Percentiles rank a stretch among this genome's conserved stretches.
phyloP scores from a whole-genome alignment of 345 rosid species.

The Citrus cavaleriei region DNA sequence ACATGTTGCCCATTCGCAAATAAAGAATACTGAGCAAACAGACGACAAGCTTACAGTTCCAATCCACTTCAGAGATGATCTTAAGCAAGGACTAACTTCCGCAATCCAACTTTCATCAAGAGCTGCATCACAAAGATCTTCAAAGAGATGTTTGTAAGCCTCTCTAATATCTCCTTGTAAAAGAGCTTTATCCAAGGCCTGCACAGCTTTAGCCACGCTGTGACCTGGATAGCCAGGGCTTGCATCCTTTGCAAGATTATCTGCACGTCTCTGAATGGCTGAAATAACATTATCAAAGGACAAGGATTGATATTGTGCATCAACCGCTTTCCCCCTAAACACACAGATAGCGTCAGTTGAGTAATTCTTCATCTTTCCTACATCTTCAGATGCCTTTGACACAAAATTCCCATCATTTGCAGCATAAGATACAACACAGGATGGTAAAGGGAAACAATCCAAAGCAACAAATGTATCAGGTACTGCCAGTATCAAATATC shows the following conservation, averaged over 20 bases:
- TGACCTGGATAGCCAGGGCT: constrained; percentile 64
- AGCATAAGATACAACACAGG: constrained; percentile 64
- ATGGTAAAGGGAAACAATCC: constrained; percentile 94
- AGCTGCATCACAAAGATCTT: constrained; percentile 67
- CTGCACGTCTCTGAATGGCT: constrained; percentile 66
- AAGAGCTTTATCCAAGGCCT: constrained; percentile 85
- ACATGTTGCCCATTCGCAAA: constrained; percentile 98
- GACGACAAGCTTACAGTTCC: constrained; percentile 63
- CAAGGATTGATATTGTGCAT: constrained; percentile 67
- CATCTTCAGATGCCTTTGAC: constrained; percentile 68
- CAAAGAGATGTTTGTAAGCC: constrained; percentile 68
- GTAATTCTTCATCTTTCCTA: constrained; percentile 52
- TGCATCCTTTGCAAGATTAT: constrained; percentile 73
- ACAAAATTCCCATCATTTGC: constrained; percentile 61
- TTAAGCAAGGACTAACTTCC: constrained; percentile 79
- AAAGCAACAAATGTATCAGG: constrained; percentile 94
- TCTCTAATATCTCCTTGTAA: constrained; percentile 67
- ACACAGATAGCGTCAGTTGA: constrained; percentile 44
- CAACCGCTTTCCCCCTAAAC: constrained; percentile 61
- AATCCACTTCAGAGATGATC: constrained; percentile 84
- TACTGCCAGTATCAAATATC: constrained; percentile 78
- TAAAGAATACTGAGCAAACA: constrained; percentile 75
- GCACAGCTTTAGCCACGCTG: constrained; percentile 81
- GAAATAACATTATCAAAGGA: constrained; percentile 72
- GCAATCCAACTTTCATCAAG: constrained; percentile 80